phyloP scores from a whole-genome alignment of 257 asterid species.

The Solanum habrochaites region DNA sequence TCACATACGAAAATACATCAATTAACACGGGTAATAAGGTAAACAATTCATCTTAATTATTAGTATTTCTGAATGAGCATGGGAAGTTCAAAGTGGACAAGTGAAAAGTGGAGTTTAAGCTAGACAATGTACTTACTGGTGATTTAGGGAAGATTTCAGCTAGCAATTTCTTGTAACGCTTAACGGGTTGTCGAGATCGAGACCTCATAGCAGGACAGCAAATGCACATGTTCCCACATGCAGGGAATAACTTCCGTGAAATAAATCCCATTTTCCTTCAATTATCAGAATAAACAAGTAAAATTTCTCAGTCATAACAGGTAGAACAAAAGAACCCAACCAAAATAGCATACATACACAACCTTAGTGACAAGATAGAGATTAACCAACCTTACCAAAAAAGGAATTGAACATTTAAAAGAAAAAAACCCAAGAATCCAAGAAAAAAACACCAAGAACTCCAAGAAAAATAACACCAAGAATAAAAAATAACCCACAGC shows the following conservation, averaged over 20 bases:
- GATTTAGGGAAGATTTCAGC: constrained; percentile 90
- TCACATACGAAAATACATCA: neutral
- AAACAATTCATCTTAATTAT: neutral
- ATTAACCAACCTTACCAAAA: neutral
- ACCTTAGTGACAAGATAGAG: neutral
- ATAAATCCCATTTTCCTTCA: constrained; percentile 70
- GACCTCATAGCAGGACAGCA: constrained; percentile 99
- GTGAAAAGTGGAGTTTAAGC: neutral
- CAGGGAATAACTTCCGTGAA: constrained; percentile 92
- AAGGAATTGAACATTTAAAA: neutral
- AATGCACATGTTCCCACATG: constrained; percentile 95
- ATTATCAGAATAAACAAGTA: neutral
- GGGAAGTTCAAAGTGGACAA: neutral
- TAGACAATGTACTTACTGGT: constrained; percentile 44
- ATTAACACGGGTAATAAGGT: neutral
- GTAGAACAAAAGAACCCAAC: neutral
- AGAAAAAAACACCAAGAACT: neutral
- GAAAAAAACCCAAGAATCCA: neutral
- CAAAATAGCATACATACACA: neutral
- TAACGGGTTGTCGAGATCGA: constrained; percentile 90
- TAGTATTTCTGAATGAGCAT: neutral
- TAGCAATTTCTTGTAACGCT: constrained; percentile 91
- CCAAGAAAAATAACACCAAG: neutral
- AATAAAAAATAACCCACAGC: neutral
- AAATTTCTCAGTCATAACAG: neutral